Conservation (phyloP, 176 grass and related monocot genomes). For the Aechmea fasciata region DNA sequence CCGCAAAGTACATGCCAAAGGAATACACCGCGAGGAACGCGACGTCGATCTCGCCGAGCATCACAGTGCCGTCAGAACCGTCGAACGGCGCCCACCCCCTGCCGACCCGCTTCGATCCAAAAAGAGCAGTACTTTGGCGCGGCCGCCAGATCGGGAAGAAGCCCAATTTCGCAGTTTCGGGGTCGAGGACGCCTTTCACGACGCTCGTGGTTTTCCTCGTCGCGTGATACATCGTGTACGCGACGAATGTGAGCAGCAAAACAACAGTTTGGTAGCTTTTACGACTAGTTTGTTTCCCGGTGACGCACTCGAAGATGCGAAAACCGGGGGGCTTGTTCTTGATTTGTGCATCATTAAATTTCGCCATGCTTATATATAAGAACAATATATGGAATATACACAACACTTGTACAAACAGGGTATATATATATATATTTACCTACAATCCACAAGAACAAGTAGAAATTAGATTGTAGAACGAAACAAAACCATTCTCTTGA, state of each 20-base stretch:
- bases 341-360: conserved; percentile 8
- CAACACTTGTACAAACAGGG: too few species aligned
- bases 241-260: conserved; percentile 65
- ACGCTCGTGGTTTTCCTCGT: conserved; percentile 72
- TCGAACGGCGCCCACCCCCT: conserved; percentile 58
- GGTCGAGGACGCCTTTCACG: conserved; percentile 66
- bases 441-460: too few species aligned
- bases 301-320: conserved; percentile 18
- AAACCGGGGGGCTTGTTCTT: conserved; percentile 34
- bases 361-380: conserved; percentile 18
- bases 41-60: conserved; percentile 63
- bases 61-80: conserved; percentile 34
- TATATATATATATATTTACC: too few species aligned
- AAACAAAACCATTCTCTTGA: too few species aligned
- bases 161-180: conserved; percentile 33
- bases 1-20: conserved; percentile 68
- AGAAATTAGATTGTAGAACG: too few species aligned
- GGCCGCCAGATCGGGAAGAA: conserved; percentile 27
- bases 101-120: background rate
- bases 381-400: too few species aligned
- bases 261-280: conserved; percentile 45
- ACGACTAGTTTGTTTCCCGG: background rate
- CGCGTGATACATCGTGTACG: conserved; percentile 67
- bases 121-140: conserved; percentile 2
- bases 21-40: conserved; percentile 76